Evolutionary conservation across 2,329 filamentous ascomycete genomes (phyloP).

Genomic region (Colletotrichum neosansevieriae): DNA sequence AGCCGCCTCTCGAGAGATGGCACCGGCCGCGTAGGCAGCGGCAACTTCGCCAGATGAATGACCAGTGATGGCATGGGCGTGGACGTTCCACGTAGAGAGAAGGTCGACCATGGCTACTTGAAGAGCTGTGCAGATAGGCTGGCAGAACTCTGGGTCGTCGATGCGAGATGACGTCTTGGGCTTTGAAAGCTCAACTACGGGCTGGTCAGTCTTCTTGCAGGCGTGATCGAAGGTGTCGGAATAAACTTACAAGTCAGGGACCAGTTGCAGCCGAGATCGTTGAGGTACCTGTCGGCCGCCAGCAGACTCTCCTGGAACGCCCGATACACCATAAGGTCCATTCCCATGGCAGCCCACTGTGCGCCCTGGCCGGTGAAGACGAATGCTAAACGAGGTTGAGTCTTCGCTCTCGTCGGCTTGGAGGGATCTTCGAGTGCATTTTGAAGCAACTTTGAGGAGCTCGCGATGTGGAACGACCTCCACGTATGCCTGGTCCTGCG

Average conservation of each 20-base stretch:
- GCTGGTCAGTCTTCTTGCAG: neutral
- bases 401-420: neutral
- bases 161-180: conserved; percentile 50
- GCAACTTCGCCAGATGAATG: conserved; percentile 63
- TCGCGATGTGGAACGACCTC: conserved; percentile 23
- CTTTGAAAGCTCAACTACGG: conserved; percentile 40
- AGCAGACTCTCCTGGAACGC: conserved; percentile 52
- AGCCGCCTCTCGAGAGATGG: conserved; percentile 54
- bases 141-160: conserved; percentile 55
- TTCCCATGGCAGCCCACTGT: conserved; percentile 44
- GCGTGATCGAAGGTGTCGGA: neutral
- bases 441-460: neutral
- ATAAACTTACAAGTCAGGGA: conserved; percentile 31
- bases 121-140: conserved; percentile 59
- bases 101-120: conserved; percentile 61
- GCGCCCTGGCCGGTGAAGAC: conserved; percentile 48
- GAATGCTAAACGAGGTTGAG: conserved; percentile 34
- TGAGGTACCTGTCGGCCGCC: conserved; percentile 49
- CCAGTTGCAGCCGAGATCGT: conserved; percentile 47
- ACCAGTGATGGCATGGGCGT: conserved; percentile 54
- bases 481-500: conserved; percentile 28
- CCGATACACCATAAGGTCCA: conserved; percentile 44
- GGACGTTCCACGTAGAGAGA: conserved; percentile 56
- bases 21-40: conserved; percentile 57
- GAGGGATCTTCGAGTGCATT: conserved; percentile 5